Conservation (phyloP, 2,329 filamentous ascomycete species). For the Aspergillus sp. region DNA sequence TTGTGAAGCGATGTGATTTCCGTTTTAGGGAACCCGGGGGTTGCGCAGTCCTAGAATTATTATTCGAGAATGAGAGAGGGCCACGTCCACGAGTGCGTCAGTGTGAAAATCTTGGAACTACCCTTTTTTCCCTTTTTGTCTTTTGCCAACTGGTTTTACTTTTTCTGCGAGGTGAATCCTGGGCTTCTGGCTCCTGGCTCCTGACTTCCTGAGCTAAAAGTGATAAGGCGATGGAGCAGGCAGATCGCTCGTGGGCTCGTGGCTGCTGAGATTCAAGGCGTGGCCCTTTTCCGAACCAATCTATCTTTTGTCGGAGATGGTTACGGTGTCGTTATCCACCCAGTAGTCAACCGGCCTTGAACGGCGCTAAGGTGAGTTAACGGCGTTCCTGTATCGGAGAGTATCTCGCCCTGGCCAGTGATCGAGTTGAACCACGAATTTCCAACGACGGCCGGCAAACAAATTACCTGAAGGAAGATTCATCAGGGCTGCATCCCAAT, state of each 20-base stretch:
- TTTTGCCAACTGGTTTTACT: not conserved
- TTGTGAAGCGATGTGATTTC: not conserved
- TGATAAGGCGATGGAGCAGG: not conserved
- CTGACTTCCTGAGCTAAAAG: not conserved
- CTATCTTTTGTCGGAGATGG: not conserved
- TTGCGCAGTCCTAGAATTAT: not conserved
- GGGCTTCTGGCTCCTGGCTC: no score
- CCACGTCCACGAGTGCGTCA: not conserved
- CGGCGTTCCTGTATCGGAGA: not conserved
- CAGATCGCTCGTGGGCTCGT: not conserved
- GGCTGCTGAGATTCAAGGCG: not conserved
- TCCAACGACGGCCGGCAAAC: not conserved
- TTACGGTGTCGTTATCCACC: not conserved
- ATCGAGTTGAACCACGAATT: not conserved
- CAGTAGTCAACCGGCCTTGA: not conserved
- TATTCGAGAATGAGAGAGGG: not conserved
- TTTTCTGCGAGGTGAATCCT: not conserved
- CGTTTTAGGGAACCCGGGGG: not conserved
- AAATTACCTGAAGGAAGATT: conserved; percentile 1
- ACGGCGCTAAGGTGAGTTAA: no score
- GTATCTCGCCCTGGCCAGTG: not conserved
- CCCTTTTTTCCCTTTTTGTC: no score
- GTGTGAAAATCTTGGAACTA: not conserved
- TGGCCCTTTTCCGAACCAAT: not conserved
- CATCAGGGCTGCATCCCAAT: not conserved